Evolutionary conservation across 768 basidiomycete genomes (phyloP).

Genomic region (Mycena venus): DNA sequence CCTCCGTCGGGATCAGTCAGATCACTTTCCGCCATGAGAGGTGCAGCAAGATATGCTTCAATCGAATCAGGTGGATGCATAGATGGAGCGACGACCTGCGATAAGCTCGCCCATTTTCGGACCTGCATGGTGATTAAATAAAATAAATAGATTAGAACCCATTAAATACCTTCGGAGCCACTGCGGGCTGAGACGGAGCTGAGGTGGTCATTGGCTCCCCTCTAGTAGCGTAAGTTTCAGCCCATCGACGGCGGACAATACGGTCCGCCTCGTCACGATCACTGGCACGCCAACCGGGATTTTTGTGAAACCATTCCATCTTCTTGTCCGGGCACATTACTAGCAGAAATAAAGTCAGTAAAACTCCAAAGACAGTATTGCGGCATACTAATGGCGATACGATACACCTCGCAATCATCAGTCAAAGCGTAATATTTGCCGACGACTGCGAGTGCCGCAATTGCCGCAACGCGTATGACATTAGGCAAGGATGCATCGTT

Average conservation of each 20-base stretch:
- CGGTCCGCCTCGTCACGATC: not conserved
- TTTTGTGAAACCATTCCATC: conserved; percentile 33
- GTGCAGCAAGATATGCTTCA: too few species aligned
- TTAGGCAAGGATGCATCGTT: conserved; percentile 21
- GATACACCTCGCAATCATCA: conserved; percentile 38
- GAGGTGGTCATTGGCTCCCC: too few species aligned
- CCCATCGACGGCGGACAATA: conserved; percentile 18
- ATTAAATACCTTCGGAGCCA: too few species aligned
- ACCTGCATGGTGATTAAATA: too few species aligned
- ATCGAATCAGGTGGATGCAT: too few species aligned
- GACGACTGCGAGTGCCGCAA: conserved; percentile 26
- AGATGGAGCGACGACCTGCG: too few species aligned
- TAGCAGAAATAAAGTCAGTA: not conserved
- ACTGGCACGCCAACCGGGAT: conserved; percentile 7
- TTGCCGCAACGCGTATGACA: conserved; percentile 23
- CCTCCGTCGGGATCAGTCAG: too few species aligned
- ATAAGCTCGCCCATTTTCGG: too few species aligned
- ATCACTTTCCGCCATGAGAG: too few species aligned
- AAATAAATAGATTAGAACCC: too few species aligned
- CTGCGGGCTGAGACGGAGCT: too few species aligned
- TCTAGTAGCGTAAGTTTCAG: too few species aligned
- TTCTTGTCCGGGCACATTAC: conserved; percentile 44
- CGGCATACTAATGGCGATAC: conserved; percentile 37
- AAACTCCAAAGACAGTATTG: not conserved
- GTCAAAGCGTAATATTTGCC: conserved; percentile 39